Base-by-base conservation (phyloP, 2,329 filamentous ascomycete genomes). In the Fusarium lyarnte region DNA sequence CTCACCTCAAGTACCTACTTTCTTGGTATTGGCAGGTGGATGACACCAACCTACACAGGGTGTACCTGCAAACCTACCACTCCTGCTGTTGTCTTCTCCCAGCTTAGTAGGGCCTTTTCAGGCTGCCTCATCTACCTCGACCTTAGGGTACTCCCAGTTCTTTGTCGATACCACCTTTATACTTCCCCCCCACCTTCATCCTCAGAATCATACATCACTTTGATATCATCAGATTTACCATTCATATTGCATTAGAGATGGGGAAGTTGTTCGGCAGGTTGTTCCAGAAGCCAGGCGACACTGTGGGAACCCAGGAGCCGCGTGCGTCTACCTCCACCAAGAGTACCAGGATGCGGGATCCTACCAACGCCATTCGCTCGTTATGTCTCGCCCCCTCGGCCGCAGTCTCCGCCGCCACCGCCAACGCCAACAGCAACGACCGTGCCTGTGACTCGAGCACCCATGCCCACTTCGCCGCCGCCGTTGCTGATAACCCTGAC, bases 401-500 rank as follows among this genome's bases (percentile, higher is more conserved):
- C 70, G 60, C 63, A 62, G 70, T 66, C 70, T 69, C 71, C 72
- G 69, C 75, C 74, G 73, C 76, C 70, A 73, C 70, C 72, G 71
- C 74, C 68, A 73, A 72, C 57, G 51, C 69, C 69, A 69, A 69
- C 66, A 66, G 67, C 60, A 63, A 67, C 64, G 69, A 72, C 60
- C 27, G 43, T 63, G 63, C 58, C 72, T 70, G 74, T 72, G 72
- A 76, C 76, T 76, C 69, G 69, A 69, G 58, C 72, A 64, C 63
- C 69, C 70, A 75, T 72, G 68, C 66, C 72, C 72, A 74, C 74
- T 72, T 75, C 70, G 67, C 69, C 76, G 63, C 69, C 64, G 66
- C 69, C 69, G 70, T 76, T 72, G 69, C 73, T 74, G 72, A 73
- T 72, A 72, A 73, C 70, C 75, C 78, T 75, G 79, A 79, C 74